phyloP scores from a whole-genome alignment of 768 basidiomycete genomes.

The Imleria badia region DNA sequence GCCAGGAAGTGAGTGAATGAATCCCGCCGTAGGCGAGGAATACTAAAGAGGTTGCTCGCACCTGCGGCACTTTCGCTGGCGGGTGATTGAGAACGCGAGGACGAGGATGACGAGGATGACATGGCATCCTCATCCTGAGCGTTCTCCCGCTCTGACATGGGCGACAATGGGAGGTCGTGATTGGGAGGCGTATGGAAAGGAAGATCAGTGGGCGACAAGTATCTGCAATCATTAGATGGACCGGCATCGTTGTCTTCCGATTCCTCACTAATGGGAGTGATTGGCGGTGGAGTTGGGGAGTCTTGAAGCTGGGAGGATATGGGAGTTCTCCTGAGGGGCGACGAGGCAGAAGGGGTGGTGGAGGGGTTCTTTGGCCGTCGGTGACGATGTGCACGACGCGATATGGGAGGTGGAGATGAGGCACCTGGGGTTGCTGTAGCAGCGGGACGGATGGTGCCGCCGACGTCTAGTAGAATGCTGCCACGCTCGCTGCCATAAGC shows the following conservation, averaged over 20 bases:
- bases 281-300: constrained; percentile 61
- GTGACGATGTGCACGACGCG: constrained; percentile 58
- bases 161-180: constrained; percentile 48
- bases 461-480: constrained; percentile 92
- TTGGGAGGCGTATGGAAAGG: constrained; percentile 58
- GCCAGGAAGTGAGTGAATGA: constrained; percentile 68
- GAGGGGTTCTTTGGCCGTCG: constrained; percentile 49
- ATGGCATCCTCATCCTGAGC: constrained; percentile 25
- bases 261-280: constrained; percentile 75
- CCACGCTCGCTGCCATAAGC: constrained; percentile 97
- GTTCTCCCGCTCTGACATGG: constrained; percentile 19
- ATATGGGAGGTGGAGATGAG: constrained; percentile 43
- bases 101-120: constrained; percentile 28
- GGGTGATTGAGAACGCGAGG: constrained; percentile 61
- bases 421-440: constrained; percentile 45
- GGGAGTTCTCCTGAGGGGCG: constrained; percentile 61
- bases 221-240: constrained; percentile 49
- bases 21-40: constrained; percentile 62
- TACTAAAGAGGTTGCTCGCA: constrained; percentile 81
- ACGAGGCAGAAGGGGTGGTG: constrained; percentile 50
- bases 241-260: constrained; percentile 48
- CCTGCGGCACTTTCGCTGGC: constrained; percentile 57
- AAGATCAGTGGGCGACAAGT: constrained; percentile 62
- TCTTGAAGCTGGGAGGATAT: constrained; percentile 43
- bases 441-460: constrained; percentile 39